phyloP scores from a whole-genome alignment of 495 filamentous ascomycete genomes.

The Tirmania nivea region DNA sequence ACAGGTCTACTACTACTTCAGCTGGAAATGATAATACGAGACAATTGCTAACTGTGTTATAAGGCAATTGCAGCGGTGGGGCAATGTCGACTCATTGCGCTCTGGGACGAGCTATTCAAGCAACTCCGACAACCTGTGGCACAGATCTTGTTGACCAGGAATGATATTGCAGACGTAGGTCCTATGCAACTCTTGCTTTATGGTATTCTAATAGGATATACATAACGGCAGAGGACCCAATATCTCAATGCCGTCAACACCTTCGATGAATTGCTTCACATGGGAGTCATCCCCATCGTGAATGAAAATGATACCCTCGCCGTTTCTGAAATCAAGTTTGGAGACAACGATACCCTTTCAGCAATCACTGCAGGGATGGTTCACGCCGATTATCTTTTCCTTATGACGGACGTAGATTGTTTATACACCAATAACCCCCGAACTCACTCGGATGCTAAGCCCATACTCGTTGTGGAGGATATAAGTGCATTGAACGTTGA shows the following conservation, averaged over 20 bases:
- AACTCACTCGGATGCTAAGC: conserved; percentile 56
- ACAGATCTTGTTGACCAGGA: conserved; percentile 86
- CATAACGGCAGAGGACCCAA: conserved; percentile 47
- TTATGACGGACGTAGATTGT: conserved; percentile 98
- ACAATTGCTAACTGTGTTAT: neutral
- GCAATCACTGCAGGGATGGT: conserved; percentile 96
- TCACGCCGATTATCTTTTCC: conserved; percentile 85
- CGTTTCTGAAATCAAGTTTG: conserved; percentile 98
- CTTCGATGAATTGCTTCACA: conserved; percentile 65
- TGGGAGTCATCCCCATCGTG: conserved; percentile 95
- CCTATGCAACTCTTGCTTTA: neutral
- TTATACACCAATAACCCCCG: conserved; percentile 90
- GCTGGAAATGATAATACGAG: neutral
- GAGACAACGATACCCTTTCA: conserved; percentile 91
- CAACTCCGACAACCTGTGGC: conserved; percentile 77
- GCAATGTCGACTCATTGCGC: conserved; percentile 82
- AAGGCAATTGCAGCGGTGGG: conserved; percentile 88
- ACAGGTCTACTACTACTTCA: conserved; percentile 31
- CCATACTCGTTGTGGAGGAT: conserved; percentile 85
- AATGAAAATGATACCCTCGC: conserved; percentile 97
- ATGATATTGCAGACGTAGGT: conserved; percentile 82
- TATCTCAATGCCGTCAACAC: conserved; percentile 95
- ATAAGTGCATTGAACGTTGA: conserved; percentile 70
- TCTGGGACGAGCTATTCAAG: conserved; percentile 82
- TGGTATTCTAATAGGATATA: neutral